Evolutionary conservation across 352 stramenopile species (phyloP).

Genomic region (Phytophthora cactorum): DNA sequence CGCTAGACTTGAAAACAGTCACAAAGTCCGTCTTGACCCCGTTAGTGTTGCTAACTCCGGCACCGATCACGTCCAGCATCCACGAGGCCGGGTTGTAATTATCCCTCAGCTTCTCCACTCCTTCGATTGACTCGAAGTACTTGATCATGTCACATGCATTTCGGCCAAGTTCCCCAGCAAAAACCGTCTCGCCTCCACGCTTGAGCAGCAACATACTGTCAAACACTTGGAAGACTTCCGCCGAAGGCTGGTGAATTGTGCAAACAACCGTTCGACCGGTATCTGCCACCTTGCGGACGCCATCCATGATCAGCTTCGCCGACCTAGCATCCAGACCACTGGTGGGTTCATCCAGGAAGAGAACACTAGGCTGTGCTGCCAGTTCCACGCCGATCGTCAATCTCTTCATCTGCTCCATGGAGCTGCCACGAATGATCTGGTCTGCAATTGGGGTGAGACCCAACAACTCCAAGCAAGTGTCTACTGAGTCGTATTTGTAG

Average conservation of each 20-base stretch:
- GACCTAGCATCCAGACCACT: background rate
- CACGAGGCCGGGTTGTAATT: constrained; percentile 1
- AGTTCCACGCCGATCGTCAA: background rate
- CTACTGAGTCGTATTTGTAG: background rate
- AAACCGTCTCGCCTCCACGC: no score
- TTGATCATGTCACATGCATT: background rate
- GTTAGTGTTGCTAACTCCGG: background rate
- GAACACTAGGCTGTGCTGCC: background rate
- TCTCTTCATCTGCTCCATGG: background rate
- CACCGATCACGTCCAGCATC: background rate
- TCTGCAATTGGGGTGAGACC: background rate
- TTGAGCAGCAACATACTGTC: background rate
- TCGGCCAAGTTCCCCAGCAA: background rate
- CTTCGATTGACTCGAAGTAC: background rate
- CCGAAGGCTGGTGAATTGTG: background rate
- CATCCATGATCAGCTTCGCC: background rate
- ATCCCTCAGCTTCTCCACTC: background rate
- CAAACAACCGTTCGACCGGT: background rate
- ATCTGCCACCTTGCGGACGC: background rate
- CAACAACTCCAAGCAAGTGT: background rate
- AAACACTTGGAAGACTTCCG: background rate
- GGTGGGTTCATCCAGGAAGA: background rate
- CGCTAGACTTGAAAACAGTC: background rate
- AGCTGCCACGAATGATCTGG: background rate
- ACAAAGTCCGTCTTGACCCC: background rate